Base-by-base conservation (phyloP, 2,329 filamentous ascomycete species). In the Arthrocladium fulminans region DNA sequence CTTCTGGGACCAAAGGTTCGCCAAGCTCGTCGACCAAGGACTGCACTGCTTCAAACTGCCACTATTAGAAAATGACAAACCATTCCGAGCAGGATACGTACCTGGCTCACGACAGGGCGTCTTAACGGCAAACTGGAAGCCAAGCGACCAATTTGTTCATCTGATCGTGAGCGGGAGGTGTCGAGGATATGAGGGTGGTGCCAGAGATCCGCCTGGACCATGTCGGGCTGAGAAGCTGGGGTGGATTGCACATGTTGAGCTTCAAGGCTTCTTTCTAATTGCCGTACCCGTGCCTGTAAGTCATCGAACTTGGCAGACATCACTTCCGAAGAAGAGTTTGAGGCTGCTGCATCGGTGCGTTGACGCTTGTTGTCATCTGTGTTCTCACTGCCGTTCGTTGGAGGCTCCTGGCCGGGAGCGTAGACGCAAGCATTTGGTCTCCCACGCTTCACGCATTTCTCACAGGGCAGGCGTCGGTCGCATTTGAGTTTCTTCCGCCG, bases 401-500 rank as follows among this genome's bases (percentile, higher is more conserved):
- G 48, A 2, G 56, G 56, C 32, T 55, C 51, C 24, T 55, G 53
- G n/a, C 56, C 56, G 6, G 46, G 40, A 30, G 55, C 53, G 42
- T 56, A 58, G 23, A 47, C 30, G 45, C 56, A 58, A 25, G 35
- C 30, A n/a, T 46, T 43, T 3, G 51, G 45, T 4, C 49, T 46
- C 20, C 55, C 53, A 25, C 49, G 47, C 46, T 71, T 67, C 38
- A 65, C 62, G 57, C 73, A 76, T 55, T 76, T 74, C 30, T 65
- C 67, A 55, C 73, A 76, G 19, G 73, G 73, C 48, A 73, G 66
- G 40, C 67, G 64, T 58, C 75, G 75, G 62, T 76, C 71, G 63
- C 73, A 76, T 60, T 73, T 74, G 48, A 76, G 71, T 58, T 76
- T 76, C 46, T 73, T 67, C 45, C 63, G 63, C 13, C 69, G 56